Evolutionary conservation across 2,329 filamentous ascomycete species (phyloP), one percentile per base, ranked within the genome.

Genomic region (Furcasterigmium sp.): DNA sequence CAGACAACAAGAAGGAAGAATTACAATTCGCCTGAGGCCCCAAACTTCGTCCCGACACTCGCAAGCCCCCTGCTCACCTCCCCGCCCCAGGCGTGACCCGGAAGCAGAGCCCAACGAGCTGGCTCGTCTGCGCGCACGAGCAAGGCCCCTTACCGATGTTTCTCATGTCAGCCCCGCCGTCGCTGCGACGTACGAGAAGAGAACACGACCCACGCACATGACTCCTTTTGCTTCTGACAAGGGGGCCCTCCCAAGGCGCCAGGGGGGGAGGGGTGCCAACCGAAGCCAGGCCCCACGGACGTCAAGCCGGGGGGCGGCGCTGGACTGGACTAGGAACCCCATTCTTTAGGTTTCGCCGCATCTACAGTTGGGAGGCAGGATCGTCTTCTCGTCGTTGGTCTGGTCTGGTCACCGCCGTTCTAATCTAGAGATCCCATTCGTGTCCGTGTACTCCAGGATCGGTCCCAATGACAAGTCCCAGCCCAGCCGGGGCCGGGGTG

Each of bases 361-460:
- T 39, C 42, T 29, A 44, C 47, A 42, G 44, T 32, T 48, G 18
- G 38, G 26, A 25, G 42, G 42, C 42, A 50, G 47, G 43, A 51
- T 51, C 47, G 46, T 48, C 49, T 51, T 42, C 50, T 45, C 47
- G 41, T 43, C 41, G 49, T 44, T 50, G 41, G 41, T 36, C 47
- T 50, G 41, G 41, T 36, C 47, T 46, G 45, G 49, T 51, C 49
- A 51, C 49, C 49, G 49, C 49, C 44, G 45, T 51, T 51, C 49
- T 45, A 51, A 50, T 48, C 49, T 51, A 40, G 46, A 48, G 41
- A 46, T 48, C 30, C 43, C 45, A 48, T 46, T 51, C 48, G 42
- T 40, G 44, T 51, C 46, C 42, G 40, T 42, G 13, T 42, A 36
- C 38, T 34, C 45, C 42, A 43, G 46, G 46, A 32, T 37, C 35